Evolutionary conservation across 306 rosid species (phyloP), one percentile per base, ranked within the genome.

Genomic region (Styphnolobium japonicum): DNA sequence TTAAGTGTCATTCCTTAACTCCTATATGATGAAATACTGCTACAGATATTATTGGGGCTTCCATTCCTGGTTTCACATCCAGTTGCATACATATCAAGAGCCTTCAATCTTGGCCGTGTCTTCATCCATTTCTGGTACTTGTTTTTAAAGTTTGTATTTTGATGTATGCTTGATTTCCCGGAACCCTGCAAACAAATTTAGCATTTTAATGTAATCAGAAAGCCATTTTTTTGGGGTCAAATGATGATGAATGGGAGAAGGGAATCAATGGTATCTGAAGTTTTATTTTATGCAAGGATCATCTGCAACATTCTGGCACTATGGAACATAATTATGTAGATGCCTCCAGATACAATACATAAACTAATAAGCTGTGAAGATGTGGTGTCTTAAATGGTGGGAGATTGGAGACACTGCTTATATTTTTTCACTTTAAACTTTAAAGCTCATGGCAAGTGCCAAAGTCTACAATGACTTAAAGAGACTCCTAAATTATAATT

Each of bases 91-190:
- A 58, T 95, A 79, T 91, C 99, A 61, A 84, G 88, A 37, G 93
- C 99, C 81, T 95, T 95, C 91, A 90, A 95, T 84, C 99, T 95
- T 66, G 94, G 98, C 34, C 97, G 98, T 1, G 90, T 95, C 86
- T 95, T 95, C 89, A 89, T 95, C 84, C 98, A 91, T 86, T 95
- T 91, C 84, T 95, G 98, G 97, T 94, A 92, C 83, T 57, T 80
- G 49, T 40, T 46, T 46, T 71, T 75, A 29, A 57, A 81, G 56
- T 62, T 34, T 16, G 48, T 46, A 56, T 36, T 57, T 69, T 63
- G 75, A 61, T 68, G 36, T 48, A 69, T 88, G 73, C 65, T 63
- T 67, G 48, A 61, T 66, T 63, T 53, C 67, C 14, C 10, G 70
- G 73, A 76, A 51, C 58, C 18, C 53, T 61, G 43, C 60, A 3